These are phyloP conservation scores for Diaporthe sp. DNA, from an alignment of 2,329 filamentous ascomycete genomes.

Conservation along the genomic window DNA sequence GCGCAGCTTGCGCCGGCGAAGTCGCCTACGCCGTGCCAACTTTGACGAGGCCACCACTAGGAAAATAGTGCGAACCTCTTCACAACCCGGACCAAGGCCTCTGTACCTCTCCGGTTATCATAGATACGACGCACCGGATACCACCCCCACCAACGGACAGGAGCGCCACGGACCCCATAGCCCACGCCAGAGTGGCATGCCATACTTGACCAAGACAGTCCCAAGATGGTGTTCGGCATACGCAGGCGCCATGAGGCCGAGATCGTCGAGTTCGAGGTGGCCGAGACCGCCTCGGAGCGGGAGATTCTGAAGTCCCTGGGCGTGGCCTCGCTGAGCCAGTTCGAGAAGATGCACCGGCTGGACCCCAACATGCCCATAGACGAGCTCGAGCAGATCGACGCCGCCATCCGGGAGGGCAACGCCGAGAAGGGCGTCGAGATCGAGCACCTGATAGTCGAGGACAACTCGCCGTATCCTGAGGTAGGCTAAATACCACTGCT, in stretches of 20 bases:
- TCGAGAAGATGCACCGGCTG: conserved; percentile 72
- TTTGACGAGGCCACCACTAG: not conserved
- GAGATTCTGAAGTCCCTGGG: conserved; percentile 39
- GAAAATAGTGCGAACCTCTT: not conserved
- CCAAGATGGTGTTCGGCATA: conserved; percentile 36
- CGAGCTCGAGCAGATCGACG: conserved; percentile 71
- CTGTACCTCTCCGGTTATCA: not conserved
- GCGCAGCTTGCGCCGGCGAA: conserved; percentile 17
- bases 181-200: conserved; percentile 20
- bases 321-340: conserved; percentile 60
- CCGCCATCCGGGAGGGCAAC: conserved; percentile 66
- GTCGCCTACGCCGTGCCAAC: not conserved
- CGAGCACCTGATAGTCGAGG: conserved; percentile 70
- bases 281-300: conserved; percentile 39
- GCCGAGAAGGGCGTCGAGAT: conserved; percentile 68
- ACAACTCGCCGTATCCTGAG: conserved; percentile 77
- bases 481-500: conserved; percentile 52
- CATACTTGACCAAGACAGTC: not conserved
- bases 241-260: conserved; percentile 37
- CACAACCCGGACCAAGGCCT: not conserved
- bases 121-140: not conserved
- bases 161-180: too few species aligned
- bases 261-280: conserved; percentile 39
- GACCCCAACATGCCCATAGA: conserved; percentile 76
- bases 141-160: not conserved